Evolutionary conservation across 2,329 filamentous ascomycete genomes (phyloP).

Genomic region (Sporothrix pseudoabietina): DNA sequence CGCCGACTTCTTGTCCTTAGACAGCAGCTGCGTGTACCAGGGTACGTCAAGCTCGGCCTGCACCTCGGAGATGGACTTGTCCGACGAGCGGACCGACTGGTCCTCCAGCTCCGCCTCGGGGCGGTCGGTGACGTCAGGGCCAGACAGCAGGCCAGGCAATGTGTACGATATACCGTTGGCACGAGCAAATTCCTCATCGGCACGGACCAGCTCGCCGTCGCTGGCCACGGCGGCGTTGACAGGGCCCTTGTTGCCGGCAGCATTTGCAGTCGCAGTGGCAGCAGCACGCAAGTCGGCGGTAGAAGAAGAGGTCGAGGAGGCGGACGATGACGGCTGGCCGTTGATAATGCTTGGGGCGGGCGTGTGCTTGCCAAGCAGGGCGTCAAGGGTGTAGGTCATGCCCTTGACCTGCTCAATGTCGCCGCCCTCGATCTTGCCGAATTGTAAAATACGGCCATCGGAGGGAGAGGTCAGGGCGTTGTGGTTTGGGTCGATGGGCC

Average conservation of each 20-base stretch:
- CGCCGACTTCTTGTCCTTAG: conserved; percentile 62
- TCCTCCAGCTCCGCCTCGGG: conserved; percentile 63
- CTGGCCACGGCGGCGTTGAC: conserved; percentile 41
- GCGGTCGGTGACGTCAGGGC: conserved; percentile 52
- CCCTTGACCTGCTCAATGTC: conserved; percentile 99
- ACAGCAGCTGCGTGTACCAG: conserved; percentile 69
- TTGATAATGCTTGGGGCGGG: conserved; percentile 57
- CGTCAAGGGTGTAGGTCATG: conserved; percentile 95
- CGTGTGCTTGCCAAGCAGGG: conserved; percentile 73
- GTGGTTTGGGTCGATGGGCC: conserved; percentile 79
- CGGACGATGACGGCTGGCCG: conserved; percentile 30
- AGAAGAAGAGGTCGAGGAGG: not conserved
- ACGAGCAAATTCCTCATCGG: conserved; percentile 88
- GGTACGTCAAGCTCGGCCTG: conserved; percentile 77
- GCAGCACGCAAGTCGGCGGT: not conserved
- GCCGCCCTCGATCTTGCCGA: conserved; percentile 85
- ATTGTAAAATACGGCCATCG: conserved; percentile 89
- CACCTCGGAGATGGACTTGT: conserved; percentile 79
- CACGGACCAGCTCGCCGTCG: conserved; percentile 68
- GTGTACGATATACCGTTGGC: conserved; percentile 96
- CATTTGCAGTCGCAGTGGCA: not conserved
- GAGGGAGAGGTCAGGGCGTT: conserved; percentile 83
- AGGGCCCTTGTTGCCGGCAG: not conserved
- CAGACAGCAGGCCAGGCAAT: conserved; percentile 82
- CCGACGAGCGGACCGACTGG: conserved; percentile 68